A percentile compares a stretch with the other conserved stretches of the same genome.
These are phyloP conservation scores for Ogataea pilisensis DNA, from an alignment of 805 yeast genomes.

Conservation along the genomic window DNA sequence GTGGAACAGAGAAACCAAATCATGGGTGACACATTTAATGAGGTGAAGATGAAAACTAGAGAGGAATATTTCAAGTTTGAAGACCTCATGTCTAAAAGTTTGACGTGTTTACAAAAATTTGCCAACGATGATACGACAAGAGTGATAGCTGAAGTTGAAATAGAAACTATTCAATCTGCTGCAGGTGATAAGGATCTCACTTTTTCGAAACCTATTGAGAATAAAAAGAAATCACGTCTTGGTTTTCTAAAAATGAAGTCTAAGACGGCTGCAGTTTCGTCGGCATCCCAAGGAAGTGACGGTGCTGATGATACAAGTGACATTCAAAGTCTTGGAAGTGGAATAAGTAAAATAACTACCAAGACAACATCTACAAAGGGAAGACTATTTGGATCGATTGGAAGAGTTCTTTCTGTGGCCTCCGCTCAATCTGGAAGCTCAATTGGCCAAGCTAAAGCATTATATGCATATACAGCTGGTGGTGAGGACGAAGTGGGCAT, in stretches of 20 bases:
- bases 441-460: constrained; percentile 36
- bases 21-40: constrained; percentile 29
- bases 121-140: constrained; percentile 70
- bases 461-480: constrained; percentile 60
- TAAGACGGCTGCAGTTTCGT: constrained; percentile 3
- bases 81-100: constrained; percentile 47
- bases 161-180: constrained; percentile 83
- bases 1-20: constrained; percentile 32
- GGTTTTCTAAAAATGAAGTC: constrained; percentile 24
- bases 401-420: constrained; percentile 15
- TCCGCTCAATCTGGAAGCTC: constrained; percentile 3
- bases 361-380: constrained; percentile 19
- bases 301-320: constrained; percentile 18
- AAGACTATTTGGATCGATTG: constrained; percentile 25
- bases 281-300: constrained; percentile 16
- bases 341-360: constrained; percentile 25
- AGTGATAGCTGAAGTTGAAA: constrained; percentile 76
- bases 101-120: constrained; percentile 54
- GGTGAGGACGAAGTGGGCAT: constrained; percentile 76
- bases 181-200: constrained; percentile 73
- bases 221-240: constrained; percentile 60
- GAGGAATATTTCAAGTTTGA: constrained; percentile 41
- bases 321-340: constrained; percentile 25
- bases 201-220: constrained; percentile 45
- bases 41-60: constrained; percentile 38